Base-by-base conservation (phyloP, 176 grass and related monocot species). In the Paspalum notatum region DNA sequence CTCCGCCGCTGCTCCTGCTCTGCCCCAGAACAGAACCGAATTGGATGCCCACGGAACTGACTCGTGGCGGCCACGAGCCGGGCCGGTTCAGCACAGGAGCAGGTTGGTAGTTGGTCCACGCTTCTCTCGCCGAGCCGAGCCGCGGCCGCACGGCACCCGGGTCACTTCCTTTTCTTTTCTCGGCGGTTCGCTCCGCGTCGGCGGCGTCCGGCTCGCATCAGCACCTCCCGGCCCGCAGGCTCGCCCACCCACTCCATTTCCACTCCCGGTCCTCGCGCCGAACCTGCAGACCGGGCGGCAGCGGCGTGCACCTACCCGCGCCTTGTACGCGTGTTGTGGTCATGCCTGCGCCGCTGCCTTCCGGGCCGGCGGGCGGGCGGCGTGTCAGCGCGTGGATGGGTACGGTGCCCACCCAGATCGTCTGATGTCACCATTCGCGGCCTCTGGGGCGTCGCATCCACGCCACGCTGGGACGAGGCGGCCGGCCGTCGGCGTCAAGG, bases 21-120 rank as follows among this genome's bases (percentile, higher is more conserved):
- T 25, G 66, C 42, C 14, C 68, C 68, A 10, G 14, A 32, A 70
- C 68, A 10, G 14, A 32, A 70, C 26, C 66, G 66, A 81, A 81
- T 60, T 2, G 40, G 78, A 69, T 81, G 52, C 78, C 26, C 3
- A 48, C 42, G 15, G n/a, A 25, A 24, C 1, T 10, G 55, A 20
- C 20, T 1, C 18, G 18, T 8, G 54, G 48, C 49, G 1, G 46
- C 46, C 45, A 38, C 2, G 25, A 14, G 24, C 25, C 70, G 50
- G 12, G 27, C 71, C 71, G 50, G 16, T 11, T n/a, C n/a, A n/a
- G n/a, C n/a, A n/a, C 4, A 13, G 18, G 27, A 12, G 16, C 18
- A 18, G 49, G 32, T 24, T 45, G 52, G 16, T 26, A 6, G 43
- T 54, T 46, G 46, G 84, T 65, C 59, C 68, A 79, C 68, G 83